These are phyloP conservation scores for Striga asiatica DNA, from an alignment of 257 asterid genomes.

Conservation along the genomic window DNA sequence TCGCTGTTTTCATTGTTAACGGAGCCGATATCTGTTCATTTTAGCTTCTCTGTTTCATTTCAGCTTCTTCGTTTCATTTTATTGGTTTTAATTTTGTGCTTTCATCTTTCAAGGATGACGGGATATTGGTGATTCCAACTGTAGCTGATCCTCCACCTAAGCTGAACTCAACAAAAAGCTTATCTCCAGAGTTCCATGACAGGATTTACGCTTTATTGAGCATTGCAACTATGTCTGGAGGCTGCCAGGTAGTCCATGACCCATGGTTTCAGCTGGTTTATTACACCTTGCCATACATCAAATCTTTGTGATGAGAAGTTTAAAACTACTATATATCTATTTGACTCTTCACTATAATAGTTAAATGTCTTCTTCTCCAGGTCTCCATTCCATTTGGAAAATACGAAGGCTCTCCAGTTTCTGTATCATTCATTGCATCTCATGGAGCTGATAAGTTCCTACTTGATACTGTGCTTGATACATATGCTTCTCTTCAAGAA, in stretches of 20 bases:
- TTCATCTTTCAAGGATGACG: constrained; percentile 43
- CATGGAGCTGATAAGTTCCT: constrained; percentile 82
- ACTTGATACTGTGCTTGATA: constrained; percentile 80
- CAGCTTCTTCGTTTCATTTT: too few relatives aligned
- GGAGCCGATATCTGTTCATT: too few relatives aligned
- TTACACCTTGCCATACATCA: too few relatives aligned
- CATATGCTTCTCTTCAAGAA: constrained; percentile 69
- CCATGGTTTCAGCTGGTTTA: too few relatives aligned
- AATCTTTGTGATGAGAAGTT: not conserved
- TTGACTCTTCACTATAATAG: not conserved
- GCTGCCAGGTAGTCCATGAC: constrained; percentile 57
- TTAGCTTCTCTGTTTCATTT: too few relatives aligned
- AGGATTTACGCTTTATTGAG: constrained; percentile 51
- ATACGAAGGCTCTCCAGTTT: constrained; percentile 53
- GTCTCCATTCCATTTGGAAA: constrained; percentile 71
- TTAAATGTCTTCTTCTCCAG: constrained; percentile 19
- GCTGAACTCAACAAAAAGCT: constrained; percentile 35
- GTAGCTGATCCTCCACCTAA: constrained; percentile 71
- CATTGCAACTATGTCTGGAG: constrained; percentile 76
- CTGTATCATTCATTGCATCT: constrained; percentile 72
- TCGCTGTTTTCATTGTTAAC: too few relatives aligned
- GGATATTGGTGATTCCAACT: constrained; percentile 70
- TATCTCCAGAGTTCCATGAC: constrained; percentile 40
- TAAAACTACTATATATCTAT: not conserved
- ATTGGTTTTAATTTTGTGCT: constrained; percentile 5